These are phyloP conservation scores for Luvunga scandens DNA, from an alignment of 345 rosid species.

Conservation along the genomic window DNA sequence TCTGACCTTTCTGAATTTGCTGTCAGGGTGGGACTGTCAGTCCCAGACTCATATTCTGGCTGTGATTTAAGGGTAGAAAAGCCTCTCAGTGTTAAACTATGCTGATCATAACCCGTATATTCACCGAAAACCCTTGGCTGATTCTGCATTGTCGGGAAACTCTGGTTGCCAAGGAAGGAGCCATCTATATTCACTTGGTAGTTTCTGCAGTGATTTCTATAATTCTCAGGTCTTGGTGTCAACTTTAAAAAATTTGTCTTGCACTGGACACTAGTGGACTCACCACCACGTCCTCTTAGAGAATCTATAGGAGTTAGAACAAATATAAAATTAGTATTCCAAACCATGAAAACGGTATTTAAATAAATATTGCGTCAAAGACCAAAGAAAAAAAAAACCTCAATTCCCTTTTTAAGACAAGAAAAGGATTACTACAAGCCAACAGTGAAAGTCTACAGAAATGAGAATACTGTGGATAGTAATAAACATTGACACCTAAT, in stretches of 20 bases:
- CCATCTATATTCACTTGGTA: conserved; percentile 24
- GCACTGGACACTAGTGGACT: conserved; percentile 19
- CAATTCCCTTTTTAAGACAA: conserved; percentile 1
- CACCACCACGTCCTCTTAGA: conserved; percentile 18
- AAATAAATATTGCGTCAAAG: neutral
- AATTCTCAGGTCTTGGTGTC: conserved; percentile 27
- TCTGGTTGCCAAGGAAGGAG: conserved; percentile 27
- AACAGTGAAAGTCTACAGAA: neutral
- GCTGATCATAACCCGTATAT: conserved; percentile 26
- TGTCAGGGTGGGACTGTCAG: conserved; percentile 39
- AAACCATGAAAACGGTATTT: neutral
- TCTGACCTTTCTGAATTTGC: conserved; percentile 44
- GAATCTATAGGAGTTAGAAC: conserved; percentile 27
- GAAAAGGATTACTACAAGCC: neutral
- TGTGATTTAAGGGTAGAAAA: conserved; percentile 23
- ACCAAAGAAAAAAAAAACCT: neutral
- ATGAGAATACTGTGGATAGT: neutral
- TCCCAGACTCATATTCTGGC: conserved; percentile 33
- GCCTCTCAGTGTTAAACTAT: conserved; percentile 21
- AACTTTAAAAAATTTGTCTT: conserved; percentile 19
- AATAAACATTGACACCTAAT: conserved; percentile 29
- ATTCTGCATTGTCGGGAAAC: conserved; percentile 29
- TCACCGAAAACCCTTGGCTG: conserved; percentile 19
- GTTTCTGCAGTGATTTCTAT: conserved; percentile 22
- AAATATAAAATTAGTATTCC: neutral